Evolutionary conservation across 768 basidiomycete genomes (phyloP).

Genomic region (Boletus sensibilis): DNA sequence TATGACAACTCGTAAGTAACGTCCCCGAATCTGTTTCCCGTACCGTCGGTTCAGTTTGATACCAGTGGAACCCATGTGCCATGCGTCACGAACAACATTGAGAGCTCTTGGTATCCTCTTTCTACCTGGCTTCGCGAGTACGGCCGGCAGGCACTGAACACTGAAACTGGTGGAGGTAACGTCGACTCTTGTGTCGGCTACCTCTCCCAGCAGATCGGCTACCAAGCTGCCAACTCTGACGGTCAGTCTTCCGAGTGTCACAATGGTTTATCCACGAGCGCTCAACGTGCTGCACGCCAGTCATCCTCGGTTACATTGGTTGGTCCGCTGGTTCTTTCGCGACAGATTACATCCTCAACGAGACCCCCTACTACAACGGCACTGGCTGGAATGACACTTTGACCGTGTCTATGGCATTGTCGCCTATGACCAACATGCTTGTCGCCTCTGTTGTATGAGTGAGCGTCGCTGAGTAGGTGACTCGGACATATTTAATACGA

Average conservation of each 20-base stretch:
- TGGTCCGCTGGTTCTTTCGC: constrained; percentile 63
- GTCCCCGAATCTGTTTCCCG: not conserved
- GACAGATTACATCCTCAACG: constrained; percentile 34
- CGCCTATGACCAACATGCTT: constrained; percentile 17
- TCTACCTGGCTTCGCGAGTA: constrained; percentile 48
- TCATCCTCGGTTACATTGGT: constrained; percentile 53
- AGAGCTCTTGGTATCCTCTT: constrained; percentile 45
- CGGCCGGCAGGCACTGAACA: constrained; percentile 54
- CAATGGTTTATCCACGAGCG: not conserved
- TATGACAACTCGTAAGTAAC: constrained; percentile 45
- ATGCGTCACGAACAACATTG: constrained; percentile 57
- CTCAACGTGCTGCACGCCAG: constrained; percentile 22
- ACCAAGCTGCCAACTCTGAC: constrained; percentile 48
- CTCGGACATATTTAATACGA: not conserved
- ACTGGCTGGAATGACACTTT: constrained; percentile 38
- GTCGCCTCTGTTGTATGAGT: constrained; percentile 5
- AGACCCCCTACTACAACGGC: constrained; percentile 32
- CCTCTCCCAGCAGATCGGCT: constrained; percentile 46
- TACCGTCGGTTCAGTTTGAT: not conserved
- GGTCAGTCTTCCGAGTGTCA: constrained; percentile 31
- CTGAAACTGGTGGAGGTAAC: constrained; percentile 62
- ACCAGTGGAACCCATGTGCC: constrained; percentile 40
- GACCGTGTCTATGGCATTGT: constrained; percentile 36
- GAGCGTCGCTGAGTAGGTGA: not conserved
- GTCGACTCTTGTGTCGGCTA: constrained; percentile 44